Evolutionary conservation across 2,329 filamentous ascomycete species (phyloP), one percentile per base, ranked within the genome.

Genomic region (Zymoseptoria tritici): DNA sequence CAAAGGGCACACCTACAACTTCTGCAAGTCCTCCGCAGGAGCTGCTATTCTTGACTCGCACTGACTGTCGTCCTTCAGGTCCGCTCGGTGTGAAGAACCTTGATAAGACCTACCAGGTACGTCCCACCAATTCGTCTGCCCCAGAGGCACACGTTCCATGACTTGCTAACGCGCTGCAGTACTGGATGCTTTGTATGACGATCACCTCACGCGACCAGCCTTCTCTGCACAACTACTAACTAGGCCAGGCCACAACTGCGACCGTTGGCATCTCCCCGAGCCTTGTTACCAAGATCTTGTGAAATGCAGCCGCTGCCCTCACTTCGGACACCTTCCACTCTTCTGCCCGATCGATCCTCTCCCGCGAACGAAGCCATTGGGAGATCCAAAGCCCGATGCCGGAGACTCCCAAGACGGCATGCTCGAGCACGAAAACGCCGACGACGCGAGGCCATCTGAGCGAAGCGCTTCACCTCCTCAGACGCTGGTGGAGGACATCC

Each of bases 201-300:
- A 52, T 13, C 50, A 21, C 19, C 50, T n/a, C 20, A 20, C 50
- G 20, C 22, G 50, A 21, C n/a, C 13, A 21, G 50, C 19, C 22
- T 13, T 20, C 20, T 21, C 5, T 22, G 50, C 36, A 46, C 13
- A 2, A 21, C n/a, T 11, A 52, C 20, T 24, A 8, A 52, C 50
- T 19, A 8, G 9, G 20, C 4, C n/a, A 52, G 50, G 50, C 22
- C 50, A 66, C 55, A 69, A 69, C 57, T 69, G 67, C 54, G 67
- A 68, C 53, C 22, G 31, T 9, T 67, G 67, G 67, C 67, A 70
- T 51, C 64, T 70, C 7, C 67, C 67, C 3, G 9, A 52, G 1
- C 64, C 67, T 3, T 70, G 67, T 49, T 11, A 49, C 21, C 19
- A 42, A 1, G 36, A 54, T 1, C 19, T 65, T 13, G 29, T 61